Conservation (phyloP, 163 green algal genomes). For the Trebouxiophyceae sp. region DNA sequence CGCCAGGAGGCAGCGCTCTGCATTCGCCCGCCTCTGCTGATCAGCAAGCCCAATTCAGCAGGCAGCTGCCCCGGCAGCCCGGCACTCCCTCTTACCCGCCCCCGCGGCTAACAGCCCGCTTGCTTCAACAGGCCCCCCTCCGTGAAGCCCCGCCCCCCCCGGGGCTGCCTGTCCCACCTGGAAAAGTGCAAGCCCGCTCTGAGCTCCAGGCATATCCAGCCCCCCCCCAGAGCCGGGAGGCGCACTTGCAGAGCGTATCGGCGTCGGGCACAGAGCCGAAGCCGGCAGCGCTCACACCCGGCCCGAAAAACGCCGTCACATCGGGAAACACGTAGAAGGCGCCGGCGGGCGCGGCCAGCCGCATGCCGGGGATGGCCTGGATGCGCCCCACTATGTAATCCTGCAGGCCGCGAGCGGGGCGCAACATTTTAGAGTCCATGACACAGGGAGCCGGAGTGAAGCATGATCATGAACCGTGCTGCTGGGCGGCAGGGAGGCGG, state of each 20-base stretch:
- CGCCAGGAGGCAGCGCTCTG: too few species aligned
- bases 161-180: neutral
- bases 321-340: constrained; percentile 97
- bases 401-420: too few species aligned
- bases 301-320: constrained; percentile 75
- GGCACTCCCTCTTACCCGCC: neutral
- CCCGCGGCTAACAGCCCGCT: too few species aligned
- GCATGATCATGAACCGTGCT: too few species aligned
- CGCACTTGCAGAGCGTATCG: constrained; percentile 78
- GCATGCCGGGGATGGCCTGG: constrained; percentile 59
- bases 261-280: constrained; percentile 75
- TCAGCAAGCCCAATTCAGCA: neutral
- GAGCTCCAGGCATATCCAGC: neutral
- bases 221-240: too few species aligned
- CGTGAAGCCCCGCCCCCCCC: neutral
- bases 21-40: too few species aligned
- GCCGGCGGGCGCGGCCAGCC: constrained; percentile 57
- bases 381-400: constrained; percentile 72
- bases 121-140: neutral
- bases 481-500: neutral
- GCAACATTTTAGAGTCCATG: too few species aligned
- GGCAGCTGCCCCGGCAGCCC: neutral
- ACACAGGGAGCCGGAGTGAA: neutral
- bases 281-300: constrained; percentile 39
- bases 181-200: neutral